A percentile compares a stretch with the other conserved stretches of the same genome.
Evolutionary conservation across 2,329 filamentous ascomycete species (phyloP).

Genomic region (Beauveria australis): DNA sequence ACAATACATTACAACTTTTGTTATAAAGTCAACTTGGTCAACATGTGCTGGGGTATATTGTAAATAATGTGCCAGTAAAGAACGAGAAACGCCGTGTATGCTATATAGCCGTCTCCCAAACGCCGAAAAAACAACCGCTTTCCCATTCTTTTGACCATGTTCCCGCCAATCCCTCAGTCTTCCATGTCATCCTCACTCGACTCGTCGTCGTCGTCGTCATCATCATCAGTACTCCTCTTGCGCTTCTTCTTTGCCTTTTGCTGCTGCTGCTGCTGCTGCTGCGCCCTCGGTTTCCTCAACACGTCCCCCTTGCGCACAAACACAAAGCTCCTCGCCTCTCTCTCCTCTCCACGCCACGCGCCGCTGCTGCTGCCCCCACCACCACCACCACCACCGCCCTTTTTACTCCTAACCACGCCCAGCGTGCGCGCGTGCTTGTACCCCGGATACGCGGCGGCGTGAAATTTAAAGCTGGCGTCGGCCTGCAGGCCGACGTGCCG

Average conservation of each 20-base stretch:
- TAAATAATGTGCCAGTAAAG: not conserved
- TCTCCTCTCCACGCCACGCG: slow-evolving; percentile 34
- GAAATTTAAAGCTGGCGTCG: slow-evolving; percentile 62
- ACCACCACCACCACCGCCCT: slow-evolving; percentile 33
- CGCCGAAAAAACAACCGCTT: not conserved
- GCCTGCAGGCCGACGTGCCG: slow-evolving; percentile 67
- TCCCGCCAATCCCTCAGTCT: not conserved
- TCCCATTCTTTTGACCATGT: not conserved
- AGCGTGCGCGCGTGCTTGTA: slow-evolving; percentile 68
- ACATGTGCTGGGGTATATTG: not conserved
- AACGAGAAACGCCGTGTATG: not conserved
- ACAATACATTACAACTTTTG: too few relatives aligned
- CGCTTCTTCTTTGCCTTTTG: not conserved
- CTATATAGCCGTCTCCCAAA: not conserved
- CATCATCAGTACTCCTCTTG: not conserved
- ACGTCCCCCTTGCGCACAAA: slow-evolving; percentile 53
- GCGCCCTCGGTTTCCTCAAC: slow-evolving; percentile 14
- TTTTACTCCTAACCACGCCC: slow-evolving; percentile 49
- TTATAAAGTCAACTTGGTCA: not conserved
- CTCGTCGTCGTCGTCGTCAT: not conserved
- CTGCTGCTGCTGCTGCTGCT: slow-evolving; percentile 17
- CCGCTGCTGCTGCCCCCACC: slow-evolving; percentile 25
- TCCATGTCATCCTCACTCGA: not conserved
- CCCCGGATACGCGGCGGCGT: slow-evolving; percentile 58
- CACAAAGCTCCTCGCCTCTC: slow-evolving; percentile 48